These are phyloP conservation scores for Saccharomyces kudriavzevii DNA, from an alignment of 805 yeast species.

Conservation along the genomic window DNA sequence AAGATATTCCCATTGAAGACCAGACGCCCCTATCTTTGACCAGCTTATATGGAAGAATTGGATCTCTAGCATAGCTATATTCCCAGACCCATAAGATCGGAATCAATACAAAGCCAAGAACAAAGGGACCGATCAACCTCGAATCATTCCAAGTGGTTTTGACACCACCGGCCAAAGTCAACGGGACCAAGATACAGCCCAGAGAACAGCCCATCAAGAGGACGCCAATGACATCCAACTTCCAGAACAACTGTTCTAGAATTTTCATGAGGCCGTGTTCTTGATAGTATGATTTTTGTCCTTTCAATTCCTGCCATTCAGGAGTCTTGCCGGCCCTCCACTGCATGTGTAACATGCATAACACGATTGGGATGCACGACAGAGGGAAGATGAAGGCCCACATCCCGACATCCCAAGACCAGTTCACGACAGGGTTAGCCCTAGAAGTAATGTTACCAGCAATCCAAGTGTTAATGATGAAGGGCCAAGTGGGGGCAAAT, in stretches of 20 bases:
- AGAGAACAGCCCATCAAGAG: constrained; percentile 46
- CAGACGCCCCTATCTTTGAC: constrained; percentile 65
- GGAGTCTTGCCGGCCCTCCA: constrained; percentile 43
- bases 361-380: constrained; percentile 50
- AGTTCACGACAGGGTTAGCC: constrained; percentile 31
- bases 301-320: constrained; percentile 39
- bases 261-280: constrained; percentile 31
- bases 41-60: constrained; percentile 53
- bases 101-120: constrained; percentile 52
- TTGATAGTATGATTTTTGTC: constrained; percentile 34
- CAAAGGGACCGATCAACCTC: constrained; percentile 59
- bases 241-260: constrained; percentile 45
- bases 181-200: constrained; percentile 62
- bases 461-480: constrained; percentile 72
- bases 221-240: constrained; percentile 57
- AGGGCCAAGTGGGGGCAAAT: constrained; percentile 62
- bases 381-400: constrained; percentile 74
- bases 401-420: constrained; percentile 75
- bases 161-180: constrained; percentile 68
- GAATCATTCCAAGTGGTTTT: constrained; percentile 49
- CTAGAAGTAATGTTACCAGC: constrained; percentile 47
- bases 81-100: constrained; percentile 62
- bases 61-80: constrained; percentile 43
- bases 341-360: constrained; percentile 49
- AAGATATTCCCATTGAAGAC: constrained; percentile 55